Conservation (phyloP, 2,329 filamentous ascomycete genomes). For the Colletotrichum navitas region DNA sequence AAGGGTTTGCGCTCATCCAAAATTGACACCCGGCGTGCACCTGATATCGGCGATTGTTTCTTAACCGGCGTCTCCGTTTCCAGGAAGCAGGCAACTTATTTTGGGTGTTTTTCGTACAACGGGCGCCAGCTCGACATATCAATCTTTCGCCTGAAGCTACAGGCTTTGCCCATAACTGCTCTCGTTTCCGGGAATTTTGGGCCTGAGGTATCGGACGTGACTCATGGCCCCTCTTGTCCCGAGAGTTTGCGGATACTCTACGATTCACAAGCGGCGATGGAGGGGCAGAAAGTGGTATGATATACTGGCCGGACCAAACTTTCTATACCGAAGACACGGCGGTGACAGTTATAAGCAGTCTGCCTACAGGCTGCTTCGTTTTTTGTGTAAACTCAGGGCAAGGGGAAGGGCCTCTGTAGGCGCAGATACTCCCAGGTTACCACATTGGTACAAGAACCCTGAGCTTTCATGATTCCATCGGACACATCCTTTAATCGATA, state of each 20-base stretch:
- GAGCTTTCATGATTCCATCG: constrained; percentile 8
- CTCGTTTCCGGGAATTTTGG: neutral
- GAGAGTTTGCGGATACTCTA: constrained; percentile 1
- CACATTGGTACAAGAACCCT: neutral
- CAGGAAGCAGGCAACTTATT: constrained; percentile 20
- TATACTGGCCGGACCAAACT: neutral
- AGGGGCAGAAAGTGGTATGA: neutral
- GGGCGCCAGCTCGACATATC: constrained; percentile 7
- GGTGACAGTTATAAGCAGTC: neutral
- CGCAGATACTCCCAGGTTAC: neutral
- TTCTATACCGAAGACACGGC: neutral
- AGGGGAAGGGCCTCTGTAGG: neutral
- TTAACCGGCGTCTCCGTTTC: neutral
- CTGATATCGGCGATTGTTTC: constrained; percentile 5
- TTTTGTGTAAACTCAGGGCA: neutral
- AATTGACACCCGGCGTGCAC: constrained; percentile 3
- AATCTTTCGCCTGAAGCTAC: neutral
- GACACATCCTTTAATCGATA: neutral
- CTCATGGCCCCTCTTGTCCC: neutral
- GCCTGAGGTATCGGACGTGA: neutral
- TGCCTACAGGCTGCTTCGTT: neutral
- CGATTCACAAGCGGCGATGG: neutral
- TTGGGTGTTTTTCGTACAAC: constrained; percentile 14
- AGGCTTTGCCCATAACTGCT: too few relatives aligned
- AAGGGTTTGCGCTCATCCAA: constrained; percentile 14